phyloP scores from a whole-genome alignment of 192 early-diverging fungal genomes.

The Linnemannia zychae region DNA sequence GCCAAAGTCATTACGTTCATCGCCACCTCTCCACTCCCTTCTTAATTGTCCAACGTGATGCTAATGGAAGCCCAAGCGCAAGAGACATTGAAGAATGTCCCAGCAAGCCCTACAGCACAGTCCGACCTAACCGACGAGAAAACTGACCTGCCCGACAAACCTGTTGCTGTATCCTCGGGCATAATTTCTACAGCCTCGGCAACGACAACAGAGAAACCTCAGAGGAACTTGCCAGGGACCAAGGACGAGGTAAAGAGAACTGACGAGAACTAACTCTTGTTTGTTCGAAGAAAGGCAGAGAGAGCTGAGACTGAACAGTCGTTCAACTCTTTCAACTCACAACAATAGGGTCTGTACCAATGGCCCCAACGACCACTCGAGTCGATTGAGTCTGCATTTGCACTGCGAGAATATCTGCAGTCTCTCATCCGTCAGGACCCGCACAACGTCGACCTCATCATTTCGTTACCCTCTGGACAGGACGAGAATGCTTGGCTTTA shows the following conservation, averaged over 20 bases:
- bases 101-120: constrained; percentile 6
- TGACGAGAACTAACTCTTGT: background rate
- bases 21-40: background rate
- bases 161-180: background rate
- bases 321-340: background rate
- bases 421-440: constrained; percentile 74
- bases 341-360: constrained; percentile 58
- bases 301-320: background rate
- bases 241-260: constrained; percentile 38
- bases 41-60: constrained; percentile 16
- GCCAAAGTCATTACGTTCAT: background rate
- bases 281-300: background rate
- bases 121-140: background rate
- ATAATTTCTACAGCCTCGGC: background rate
- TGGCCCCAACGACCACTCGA: constrained; percentile 67
- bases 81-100: constrained; percentile 28
- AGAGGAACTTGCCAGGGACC: constrained; percentile 47
- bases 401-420: constrained; percentile 87
- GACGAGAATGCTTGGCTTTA: constrained; percentile 85
- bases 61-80: constrained; percentile 47
- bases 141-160: background rate
- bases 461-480: constrained; percentile 71
- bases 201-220: constrained; percentile 4
- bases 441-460: constrained; percentile 71
- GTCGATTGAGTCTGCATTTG: constrained; percentile 77